phyloP scores from a whole-genome alignment of 768 basidiomycete genomes.

The Rhizopogon vulgaris region DNA sequence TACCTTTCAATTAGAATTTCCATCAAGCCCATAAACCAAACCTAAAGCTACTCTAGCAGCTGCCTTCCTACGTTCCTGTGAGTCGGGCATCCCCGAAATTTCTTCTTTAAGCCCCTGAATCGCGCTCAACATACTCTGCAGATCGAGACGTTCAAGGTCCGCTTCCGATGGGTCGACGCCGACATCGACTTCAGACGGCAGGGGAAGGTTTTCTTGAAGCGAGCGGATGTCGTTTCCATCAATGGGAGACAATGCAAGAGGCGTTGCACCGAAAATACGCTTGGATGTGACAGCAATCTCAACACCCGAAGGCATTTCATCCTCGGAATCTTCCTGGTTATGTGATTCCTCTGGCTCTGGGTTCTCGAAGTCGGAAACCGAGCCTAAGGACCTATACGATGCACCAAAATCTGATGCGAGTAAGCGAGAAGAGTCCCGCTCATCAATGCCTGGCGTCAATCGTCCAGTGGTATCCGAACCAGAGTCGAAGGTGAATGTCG shows the following conservation, averaged over 20 bases:
- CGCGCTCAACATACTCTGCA: conserved; percentile 51
- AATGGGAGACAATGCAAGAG: conserved; percentile 13
- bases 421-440: conserved; percentile 13
- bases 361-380: conserved; percentile 54
- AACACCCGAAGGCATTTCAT: conserved; percentile 40
- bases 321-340: conserved; percentile 8
- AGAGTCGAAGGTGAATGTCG: conserved; percentile 22
- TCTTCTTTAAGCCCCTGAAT: conserved; percentile 70
- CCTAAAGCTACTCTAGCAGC: conserved; percentile 71
- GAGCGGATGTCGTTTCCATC: conserved; percentile 4
- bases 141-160: conserved; percentile 49
- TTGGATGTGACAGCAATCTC: conserved; percentile 46
- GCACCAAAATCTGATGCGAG: conserved; percentile 8
- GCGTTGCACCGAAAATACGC: conserved; percentile 40
- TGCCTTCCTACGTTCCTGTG: conserved; percentile 56
- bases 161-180: conserved; percentile 28
- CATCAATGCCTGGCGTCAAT: conserved; percentile 21
- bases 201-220: neutral
- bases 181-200: conserved; percentile 4
- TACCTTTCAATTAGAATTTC: neutral
- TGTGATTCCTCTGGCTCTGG: conserved; percentile 26
- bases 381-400: conserved; percentile 49
- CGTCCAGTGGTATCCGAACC: conserved; percentile 12
- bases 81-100: conserved; percentile 60
- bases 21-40: conserved; percentile 57